Evolutionary conservation across 73 alveolate genomes (phyloP).

Genomic region (Paramecium octaurelia): DNA sequence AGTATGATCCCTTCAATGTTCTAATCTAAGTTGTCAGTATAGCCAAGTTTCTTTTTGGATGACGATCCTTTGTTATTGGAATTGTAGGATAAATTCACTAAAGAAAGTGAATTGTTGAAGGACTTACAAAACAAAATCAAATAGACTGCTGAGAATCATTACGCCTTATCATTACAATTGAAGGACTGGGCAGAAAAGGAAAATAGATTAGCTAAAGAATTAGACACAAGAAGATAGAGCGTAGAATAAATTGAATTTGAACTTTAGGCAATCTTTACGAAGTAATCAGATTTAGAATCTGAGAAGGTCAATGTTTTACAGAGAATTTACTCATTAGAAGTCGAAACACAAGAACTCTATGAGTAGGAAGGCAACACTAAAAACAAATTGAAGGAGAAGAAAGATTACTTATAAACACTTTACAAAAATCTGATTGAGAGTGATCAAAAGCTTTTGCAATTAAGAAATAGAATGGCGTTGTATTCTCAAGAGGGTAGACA

Average conservation of each 20-base stretch:
- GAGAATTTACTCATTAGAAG: background rate
- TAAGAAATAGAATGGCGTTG: slow-evolving; percentile 16
- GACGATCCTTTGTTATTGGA: slow-evolving; percentile 32
- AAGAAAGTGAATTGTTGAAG: slow-evolving; percentile 30
- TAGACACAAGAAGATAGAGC: background rate
- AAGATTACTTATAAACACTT: background rate
- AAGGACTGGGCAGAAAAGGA: slow-evolving; percentile 47
- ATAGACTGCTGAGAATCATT: slow-evolving; percentile 17
- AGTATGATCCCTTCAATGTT: slow-evolving; percentile 4
- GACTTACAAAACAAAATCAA: slow-evolving; percentile 13
- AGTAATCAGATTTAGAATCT: slow-evolving; percentile 36
- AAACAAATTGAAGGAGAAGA: slow-evolving; percentile 16
- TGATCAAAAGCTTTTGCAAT: slow-evolving; percentile 3
- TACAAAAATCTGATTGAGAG: background rate
- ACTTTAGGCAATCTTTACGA: background rate
- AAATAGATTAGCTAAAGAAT: slow-evolving; percentile 46
- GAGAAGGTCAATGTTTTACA: background rate
- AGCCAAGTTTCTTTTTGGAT: slow-evolving; percentile 33
- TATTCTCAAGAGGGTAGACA: slow-evolving; percentile 18
- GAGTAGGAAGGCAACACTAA: background rate
- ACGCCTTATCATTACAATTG: background rate
- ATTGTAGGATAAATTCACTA: slow-evolving; percentile 3
- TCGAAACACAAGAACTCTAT: background rate
- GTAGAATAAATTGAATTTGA: slow-evolving; percentile 16
- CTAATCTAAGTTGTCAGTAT: background rate